Base-by-base conservation (phyloP, 2,329 filamentous ascomycete genomes). In the Lachnellula suecica region DNA sequence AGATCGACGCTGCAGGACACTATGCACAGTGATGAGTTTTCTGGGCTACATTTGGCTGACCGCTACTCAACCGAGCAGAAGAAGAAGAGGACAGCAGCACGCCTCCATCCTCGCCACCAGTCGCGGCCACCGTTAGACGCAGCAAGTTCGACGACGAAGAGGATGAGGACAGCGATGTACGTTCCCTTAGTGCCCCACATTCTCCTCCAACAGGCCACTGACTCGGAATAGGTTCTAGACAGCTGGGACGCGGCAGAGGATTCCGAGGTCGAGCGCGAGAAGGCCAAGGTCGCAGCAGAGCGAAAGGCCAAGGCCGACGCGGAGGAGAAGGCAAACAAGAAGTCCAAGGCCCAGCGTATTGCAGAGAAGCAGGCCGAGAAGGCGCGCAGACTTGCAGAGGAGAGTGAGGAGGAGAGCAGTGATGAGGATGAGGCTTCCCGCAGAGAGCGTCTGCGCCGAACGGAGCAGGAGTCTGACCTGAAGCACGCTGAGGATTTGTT, bases 181-280 rank as follows among this genome's bases (percentile, higher is more conserved):
- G 79, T n/a, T n/a, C n/a, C n/a, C n/a, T n/a, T n/a, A n/a, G n/a
- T 70, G 61, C 38, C 47, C 43, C 45, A 31, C 27, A 24, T 20
- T 27, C 4, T 34, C 13, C 8, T 11, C 7, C 37, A 40, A 13
- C 19, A 20, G 19, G 20, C 24, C 15, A 38, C 34, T 47, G 23
- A 47, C 13, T 17, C 31, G 13, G 37, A 45, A 44, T 44, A 53
- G 51, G 51, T 97, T 52, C 83, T 97, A 67, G 94, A 99, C 55
- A 93, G 90, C 29, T 99, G 94, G 94, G 92, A 97, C 67, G 93
- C 90, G 53, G 92, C 89, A 63, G 94, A 97, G 68, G 94, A 99
- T 75, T 96, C 91, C 57, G 94, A 99, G 66, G 93, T 86, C 64
- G 94, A 99, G 78, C 89, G 91, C 66, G 92, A 97, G 74, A 99